Conservation (phyloP, 345 rosid genomes). For the Geranium rotundifolium region DNA sequence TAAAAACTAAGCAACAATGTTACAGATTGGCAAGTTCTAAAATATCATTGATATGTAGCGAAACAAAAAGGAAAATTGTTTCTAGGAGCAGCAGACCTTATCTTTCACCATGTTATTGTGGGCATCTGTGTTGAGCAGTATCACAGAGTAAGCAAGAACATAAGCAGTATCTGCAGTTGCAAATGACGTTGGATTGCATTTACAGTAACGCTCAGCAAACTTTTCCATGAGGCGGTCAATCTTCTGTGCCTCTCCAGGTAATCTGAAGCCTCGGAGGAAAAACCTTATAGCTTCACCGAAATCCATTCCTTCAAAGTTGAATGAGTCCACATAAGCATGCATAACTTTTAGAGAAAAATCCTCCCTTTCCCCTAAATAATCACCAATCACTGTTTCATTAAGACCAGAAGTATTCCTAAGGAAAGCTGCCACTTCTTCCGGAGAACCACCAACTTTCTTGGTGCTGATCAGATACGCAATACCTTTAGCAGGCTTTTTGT, state of each 20-base stretch:
- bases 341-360: slow-evolving; percentile 78
- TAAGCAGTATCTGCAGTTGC: slow-evolving; percentile 97
- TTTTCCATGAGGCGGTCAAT: slow-evolving; percentile 96
- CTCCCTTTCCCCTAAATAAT: slow-evolving; percentile 94
- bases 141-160: slow-evolving; percentile 91
- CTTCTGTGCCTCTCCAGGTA: slow-evolving; percentile 97
- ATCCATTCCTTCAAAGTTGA: slow-evolving; percentile 69
- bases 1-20: too few species aligned
- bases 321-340: slow-evolving; percentile 95
- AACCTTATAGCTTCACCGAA: slow-evolving; percentile 90
- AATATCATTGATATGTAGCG: too few species aligned
- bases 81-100: slow-evolving; percentile 49
- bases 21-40: too few species aligned
- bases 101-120: slow-evolving; percentile 93
- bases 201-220: slow-evolving; percentile 95
- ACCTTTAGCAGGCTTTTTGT: slow-evolving; percentile 85
- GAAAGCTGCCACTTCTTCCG: slow-evolving; percentile 73
- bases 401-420: slow-evolving; percentile 60
- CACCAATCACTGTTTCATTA: slow-evolving; percentile 81
- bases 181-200: slow-evolving; percentile 83
- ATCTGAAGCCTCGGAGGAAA: slow-evolving; percentile 79
- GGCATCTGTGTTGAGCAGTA: slow-evolving; percentile 97
- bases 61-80: slow-evolving; percentile 1
- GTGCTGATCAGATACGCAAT: slow-evolving; percentile 64
- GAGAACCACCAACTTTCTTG: slow-evolving; percentile 64